Evolutionary conservation across 1,284 basidiomycete genomes (phyloP), one percentile per base, ranked within the genome.

Genomic region (Cerioporus squamosus): DNA sequence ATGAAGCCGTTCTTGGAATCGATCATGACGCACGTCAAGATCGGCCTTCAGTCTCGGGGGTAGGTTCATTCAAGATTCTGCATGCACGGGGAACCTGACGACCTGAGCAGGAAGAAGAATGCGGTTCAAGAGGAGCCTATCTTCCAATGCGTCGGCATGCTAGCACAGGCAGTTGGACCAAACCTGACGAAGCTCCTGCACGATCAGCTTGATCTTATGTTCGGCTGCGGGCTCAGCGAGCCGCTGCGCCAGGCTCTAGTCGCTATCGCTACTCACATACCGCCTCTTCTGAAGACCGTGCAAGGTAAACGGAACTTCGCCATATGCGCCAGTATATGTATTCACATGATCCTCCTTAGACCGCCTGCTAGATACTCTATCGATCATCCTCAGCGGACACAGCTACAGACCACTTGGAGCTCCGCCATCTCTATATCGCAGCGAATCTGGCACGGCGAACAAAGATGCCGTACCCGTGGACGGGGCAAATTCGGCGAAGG

Each of bases 101-200:
- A 23, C 6, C 43, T 39, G 15, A 40, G 47, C 69, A 94, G 94
- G 45, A 94, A 91, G 74, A 98, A 97, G 81, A 95, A 94, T 69
- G 93, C 94, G 2, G 92, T 93, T 5, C 89, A 92, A 15, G 97
- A 98, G 75, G 94, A 94, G 62, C 93, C 97, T 0, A 96, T 99
- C 64, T 99, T 99, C 72, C 94, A 98, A 79, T 99, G 97, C 74
- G 86, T 99, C 49, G 95, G 95, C 36, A 96, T 98, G 93, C 81
- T 99, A 51, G 95, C 96, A 1, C 87, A 89, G 0, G 95, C 97
- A 5, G 95, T 99, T 39, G 97, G 97, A 0, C 95, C 96, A 1
- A 97, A 96, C 71, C 80, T 99, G 51, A 98, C 97, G 0, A 94
- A 96, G 70, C 84, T 97, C 57, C 83, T 99, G 67, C 97, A 98